Evolutionary conservation across 73 alveolate genomes (phyloP).

Genomic region (Blepharisma stoltei): DNA sequence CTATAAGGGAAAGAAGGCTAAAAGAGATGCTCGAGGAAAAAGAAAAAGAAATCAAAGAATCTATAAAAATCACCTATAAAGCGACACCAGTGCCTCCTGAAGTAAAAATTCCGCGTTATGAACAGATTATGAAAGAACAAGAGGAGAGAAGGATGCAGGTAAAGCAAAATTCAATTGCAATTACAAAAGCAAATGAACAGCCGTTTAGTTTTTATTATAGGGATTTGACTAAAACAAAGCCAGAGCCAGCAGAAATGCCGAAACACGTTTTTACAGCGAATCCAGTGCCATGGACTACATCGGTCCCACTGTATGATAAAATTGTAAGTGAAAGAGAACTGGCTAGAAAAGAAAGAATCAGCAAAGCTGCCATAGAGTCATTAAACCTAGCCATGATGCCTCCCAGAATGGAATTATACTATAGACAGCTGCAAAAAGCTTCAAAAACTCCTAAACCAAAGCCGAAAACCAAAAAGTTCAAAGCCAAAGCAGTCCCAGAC

Average conservation of each 20-base stretch:
- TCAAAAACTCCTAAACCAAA: slow-evolving; percentile 32
- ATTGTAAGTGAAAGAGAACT: slow-evolving; percentile 56
- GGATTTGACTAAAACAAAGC: slow-evolving; percentile 40
- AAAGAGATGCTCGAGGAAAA: slow-evolving; percentile 68
- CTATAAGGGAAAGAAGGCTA: slow-evolving; percentile 64
- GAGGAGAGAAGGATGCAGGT: slow-evolving; percentile 70
- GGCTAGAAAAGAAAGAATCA: slow-evolving; percentile 82
- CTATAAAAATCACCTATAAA: slow-evolving; percentile 44
- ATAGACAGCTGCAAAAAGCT: slow-evolving; percentile 57
- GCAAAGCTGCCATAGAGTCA: slow-evolving; percentile 83
- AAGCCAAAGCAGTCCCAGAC: slow-evolving; percentile 93
- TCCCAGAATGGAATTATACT: slow-evolving; percentile 95
- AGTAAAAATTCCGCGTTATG: slow-evolving; percentile 55
- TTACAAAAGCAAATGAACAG: slow-evolving; percentile 54
- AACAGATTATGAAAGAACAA: slow-evolving; percentile 60
- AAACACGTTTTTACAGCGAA: slow-evolving; percentile 83
- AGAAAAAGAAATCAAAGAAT: slow-evolving; percentile 51
- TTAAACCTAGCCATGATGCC: slow-evolving; percentile 86
- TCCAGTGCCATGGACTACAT: slow-evolving; percentile 78
- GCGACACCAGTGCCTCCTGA: slow-evolving; percentile 70
- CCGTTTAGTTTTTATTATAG: slow-evolving; percentile 78
- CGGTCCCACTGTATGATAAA: slow-evolving; percentile 66
- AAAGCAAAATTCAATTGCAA: slow-evolving; percentile 47
- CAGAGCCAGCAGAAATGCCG: slow-evolving; percentile 40
- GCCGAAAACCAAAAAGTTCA: slow-evolving; percentile 57